Evolutionary conservation across 1,284 basidiomycete genomes (phyloP), one percentile per base, ranked within the genome.

Genomic region (Coniferiporia weirii): DNA sequence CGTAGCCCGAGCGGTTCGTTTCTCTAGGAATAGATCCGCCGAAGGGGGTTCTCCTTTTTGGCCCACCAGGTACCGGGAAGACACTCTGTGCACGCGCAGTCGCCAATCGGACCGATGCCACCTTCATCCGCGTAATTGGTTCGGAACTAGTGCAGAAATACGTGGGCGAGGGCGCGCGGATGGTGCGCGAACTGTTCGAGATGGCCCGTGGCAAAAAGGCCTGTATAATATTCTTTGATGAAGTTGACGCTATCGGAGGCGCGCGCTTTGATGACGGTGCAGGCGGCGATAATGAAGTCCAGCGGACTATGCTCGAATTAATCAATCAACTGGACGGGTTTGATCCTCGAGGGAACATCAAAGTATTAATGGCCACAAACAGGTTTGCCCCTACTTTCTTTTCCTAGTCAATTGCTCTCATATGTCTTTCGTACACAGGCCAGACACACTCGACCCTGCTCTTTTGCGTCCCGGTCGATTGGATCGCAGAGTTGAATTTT

Each of bases 141-240:
- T 98, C 95, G 15, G 97, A 99, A 73, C 82, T 99, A 7, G 97
- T 99, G 27, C 97, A 99, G 73, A 99, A 99, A 73, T 99, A 99
- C 71, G 96, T 99, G 52, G 97, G 97, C 56, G 97, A 99, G 74
- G 97, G 97, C 63, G 97, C 97, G 1, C 83, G 97, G 61, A 98
- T 99, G 97, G 96, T 99, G 20, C 86, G 97, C 60, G 97, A 99
- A 71, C 78, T 99, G 61, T 99, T 99, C 74, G 97, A 99, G 77
- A 98, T 99, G 94, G 97, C 97, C 43, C 83, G 97, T 61, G 91
- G 90, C 66, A 99, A 99, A 80, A 99, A 98, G 75, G 97, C 97
- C 1, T 99, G 97, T 70, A 99, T 99, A 70, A 98, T 99, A 72
- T 99, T 99, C 79, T 99, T 99, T 68, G 97, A 99, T 68, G 97